Evolutionary conservation across 768 basidiomycete genomes (phyloP).

Genomic region (Crassisporium funariophilum): DNA sequence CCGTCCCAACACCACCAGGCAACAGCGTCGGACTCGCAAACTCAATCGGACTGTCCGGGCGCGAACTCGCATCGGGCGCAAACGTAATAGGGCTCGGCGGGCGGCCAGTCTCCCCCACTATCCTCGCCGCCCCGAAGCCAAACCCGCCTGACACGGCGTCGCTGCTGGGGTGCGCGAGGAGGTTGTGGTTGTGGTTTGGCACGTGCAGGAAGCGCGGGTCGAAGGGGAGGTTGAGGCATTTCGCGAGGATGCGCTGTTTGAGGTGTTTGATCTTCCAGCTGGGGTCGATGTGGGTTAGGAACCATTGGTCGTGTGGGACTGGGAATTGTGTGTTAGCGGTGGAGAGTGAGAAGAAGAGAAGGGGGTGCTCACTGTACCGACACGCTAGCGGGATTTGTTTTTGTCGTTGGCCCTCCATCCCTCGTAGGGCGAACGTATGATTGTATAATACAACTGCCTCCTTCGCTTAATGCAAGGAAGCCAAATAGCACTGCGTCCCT

Average conservation of each 20-base stretch:
- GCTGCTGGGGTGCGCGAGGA: too few relatives aligned
- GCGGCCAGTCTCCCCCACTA: conserved; percentile 26
- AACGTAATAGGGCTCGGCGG: conserved; percentile 73
- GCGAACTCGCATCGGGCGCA: conserved; percentile 45
- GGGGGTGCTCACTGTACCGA: conserved; percentile 51
- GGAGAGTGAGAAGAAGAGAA: neutral
- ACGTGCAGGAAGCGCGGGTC: conserved; percentile 24
- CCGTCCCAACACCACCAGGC: conserved; percentile 13
- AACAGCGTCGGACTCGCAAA: conserved; percentile 27
- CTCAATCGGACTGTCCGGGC: conserved; percentile 46
- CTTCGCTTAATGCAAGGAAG: too few relatives aligned
- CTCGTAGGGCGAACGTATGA: too few relatives aligned
- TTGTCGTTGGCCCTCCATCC: conserved; percentile 6
- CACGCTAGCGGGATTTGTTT: conserved; percentile 48
- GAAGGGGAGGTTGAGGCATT: conserved; percentile 45
- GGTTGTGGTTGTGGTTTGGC: conserved; percentile 11
- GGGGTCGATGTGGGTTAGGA: conserved; percentile 67
- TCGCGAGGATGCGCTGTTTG: conserved; percentile 64
- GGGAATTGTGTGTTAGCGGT: neutral
- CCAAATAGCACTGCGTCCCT: too few relatives aligned
- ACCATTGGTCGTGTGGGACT: conserved; percentile 80
- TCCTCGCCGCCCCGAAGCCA: neutral
- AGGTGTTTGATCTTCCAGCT: conserved; percentile 62
- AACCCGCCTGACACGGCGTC: conserved; percentile 1
- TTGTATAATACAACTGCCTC: too few relatives aligned